phyloP scores from a whole-genome alignment of 768 basidiomycete species.

The Hysterangium stoloniferum region DNA sequence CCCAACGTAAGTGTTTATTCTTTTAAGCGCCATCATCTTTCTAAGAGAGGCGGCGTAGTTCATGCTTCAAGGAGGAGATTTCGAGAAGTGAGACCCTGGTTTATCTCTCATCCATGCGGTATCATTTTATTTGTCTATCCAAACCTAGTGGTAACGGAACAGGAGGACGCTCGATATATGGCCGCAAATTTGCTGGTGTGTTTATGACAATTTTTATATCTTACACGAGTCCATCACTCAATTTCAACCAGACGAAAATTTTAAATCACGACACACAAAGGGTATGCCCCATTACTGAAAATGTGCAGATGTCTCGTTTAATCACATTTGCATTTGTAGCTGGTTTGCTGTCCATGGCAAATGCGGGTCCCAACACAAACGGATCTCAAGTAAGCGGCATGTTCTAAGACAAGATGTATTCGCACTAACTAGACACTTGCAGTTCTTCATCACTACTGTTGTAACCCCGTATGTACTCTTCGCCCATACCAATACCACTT shows the following conservation, averaged over 20 bases:
- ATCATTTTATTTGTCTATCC: conserved; percentile 20
- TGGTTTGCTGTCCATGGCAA: conserved; percentile 72
- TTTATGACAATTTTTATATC: conserved; percentile 1
- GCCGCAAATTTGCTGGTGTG: conserved; percentile 56
- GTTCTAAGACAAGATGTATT: conserved; percentile 13
- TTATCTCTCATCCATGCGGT: conserved; percentile 10
- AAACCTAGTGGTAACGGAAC: conserved; percentile 46
- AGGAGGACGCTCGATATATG: conserved; percentile 77
- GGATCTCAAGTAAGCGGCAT: conserved; percentile 42
- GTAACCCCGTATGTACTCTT: conserved; percentile 32
- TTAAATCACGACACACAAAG: conserved; percentile 64
- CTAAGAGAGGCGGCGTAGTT: conserved; percentile 32
- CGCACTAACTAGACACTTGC: background rate
- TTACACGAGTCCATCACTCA: background rate
- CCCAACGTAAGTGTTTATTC: conserved; percentile 27
- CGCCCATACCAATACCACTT: background rate
- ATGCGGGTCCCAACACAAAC: conserved; percentile 76
- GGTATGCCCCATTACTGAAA: conserved; percentile 25
- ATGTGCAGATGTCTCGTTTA: conserved; percentile 28
- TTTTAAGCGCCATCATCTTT: background rate
- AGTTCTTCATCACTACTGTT: conserved; percentile 77
- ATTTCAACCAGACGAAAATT: conserved; percentile 76
- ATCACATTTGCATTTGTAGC: conserved; percentile 10
- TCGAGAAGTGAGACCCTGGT: conserved; percentile 26
- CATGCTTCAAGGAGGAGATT: conserved; percentile 91